These are phyloP conservation scores for Nymphaea thermarum DNA, from an alignment of 164 flowering plant species.

Conservation along the genomic window DNA sequence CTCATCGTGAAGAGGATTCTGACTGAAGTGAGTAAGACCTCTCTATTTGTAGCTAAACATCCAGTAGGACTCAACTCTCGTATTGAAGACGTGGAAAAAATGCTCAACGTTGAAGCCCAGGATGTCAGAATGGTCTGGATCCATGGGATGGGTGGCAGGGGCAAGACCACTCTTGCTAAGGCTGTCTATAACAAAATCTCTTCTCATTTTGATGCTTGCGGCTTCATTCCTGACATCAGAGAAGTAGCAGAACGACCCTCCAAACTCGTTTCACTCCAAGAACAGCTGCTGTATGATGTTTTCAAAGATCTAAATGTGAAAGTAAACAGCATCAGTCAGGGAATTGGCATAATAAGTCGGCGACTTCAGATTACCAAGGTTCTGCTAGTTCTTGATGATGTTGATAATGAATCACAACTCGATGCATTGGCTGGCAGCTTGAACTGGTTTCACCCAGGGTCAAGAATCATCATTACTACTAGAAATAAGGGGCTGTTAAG, in stretches of 20 bases:
- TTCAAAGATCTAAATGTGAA: background rate
- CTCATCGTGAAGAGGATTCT: background rate
- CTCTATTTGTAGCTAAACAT: conserved; percentile 1
- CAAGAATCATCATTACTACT: background rate
- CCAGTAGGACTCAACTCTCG: background rate
- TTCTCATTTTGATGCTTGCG: background rate
- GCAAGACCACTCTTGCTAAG: conserved; percentile 3
- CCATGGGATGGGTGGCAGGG: conserved; percentile 1
- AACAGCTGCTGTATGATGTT: background rate
- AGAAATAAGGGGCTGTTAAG: background rate
- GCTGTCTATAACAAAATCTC: conserved; percentile 1
- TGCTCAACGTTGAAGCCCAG: background rate
- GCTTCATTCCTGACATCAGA: background rate
- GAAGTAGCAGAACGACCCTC: background rate
- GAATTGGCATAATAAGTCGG: background rate
- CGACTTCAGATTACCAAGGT: background rate
- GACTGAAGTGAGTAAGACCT: background rate
- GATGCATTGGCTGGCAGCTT: background rate
- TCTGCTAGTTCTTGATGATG: conserved; percentile 1
- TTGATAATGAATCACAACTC: background rate
- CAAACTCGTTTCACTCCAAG: background rate
- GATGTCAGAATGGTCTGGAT: background rate
- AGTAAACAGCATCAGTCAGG: background rate
- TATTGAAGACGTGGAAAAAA: background rate
- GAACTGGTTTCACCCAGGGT: background rate